phyloP scores from a whole-genome alignment of 2,329 filamentous ascomycete species.

The Penicillium sp. region DNA sequence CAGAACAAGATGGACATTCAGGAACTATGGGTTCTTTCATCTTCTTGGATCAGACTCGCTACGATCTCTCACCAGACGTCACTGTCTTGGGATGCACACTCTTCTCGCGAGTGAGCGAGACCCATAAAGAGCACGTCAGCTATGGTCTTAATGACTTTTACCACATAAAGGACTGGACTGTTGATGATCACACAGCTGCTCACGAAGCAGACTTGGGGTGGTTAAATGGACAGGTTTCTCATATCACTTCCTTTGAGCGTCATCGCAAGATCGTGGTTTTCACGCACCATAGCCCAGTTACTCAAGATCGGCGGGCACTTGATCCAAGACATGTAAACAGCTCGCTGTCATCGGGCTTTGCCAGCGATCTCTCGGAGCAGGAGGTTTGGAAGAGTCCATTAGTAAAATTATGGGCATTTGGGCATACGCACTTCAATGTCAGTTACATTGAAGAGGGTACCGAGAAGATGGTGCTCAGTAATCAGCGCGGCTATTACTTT shows the following conservation, averaged over 20 bases:
- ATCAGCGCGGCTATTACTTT: conserved; percentile 37
- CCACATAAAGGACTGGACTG: conserved; percentile 39
- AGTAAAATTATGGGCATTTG: conserved; percentile 49
- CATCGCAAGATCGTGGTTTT: conserved; percentile 38
- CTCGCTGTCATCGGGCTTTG: conserved; percentile 38
- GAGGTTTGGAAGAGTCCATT: conserved; percentile 38
- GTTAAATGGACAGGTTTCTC: conserved; percentile 39
- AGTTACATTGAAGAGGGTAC: conserved; percentile 34
- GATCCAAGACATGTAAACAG: conserved; percentile 36
- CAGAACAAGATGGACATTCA: background rate
- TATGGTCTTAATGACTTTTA: conserved; percentile 54
- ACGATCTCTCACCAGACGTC: conserved; percentile 36
- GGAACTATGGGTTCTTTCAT: conserved; percentile 36
- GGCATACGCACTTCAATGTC: conserved; percentile 50
- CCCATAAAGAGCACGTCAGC: conserved; percentile 40
- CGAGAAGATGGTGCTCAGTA: conserved; percentile 38
- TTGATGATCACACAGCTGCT: conserved; percentile 30
- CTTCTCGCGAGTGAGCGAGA: conserved; percentile 47
- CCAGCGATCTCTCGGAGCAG: conserved; percentile 42
- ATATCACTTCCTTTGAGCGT: conserved; percentile 30
- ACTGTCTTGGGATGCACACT: conserved; percentile 50
- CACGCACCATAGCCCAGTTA: conserved; percentile 40
- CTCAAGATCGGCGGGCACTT: conserved; percentile 22
- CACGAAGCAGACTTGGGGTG: conserved; percentile 37
- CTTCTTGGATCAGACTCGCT: conserved; percentile 41